Base-by-base conservation (phyloP, 1,284 basidiomycete genomes). In the Ceratobasidium sp. region DNA sequence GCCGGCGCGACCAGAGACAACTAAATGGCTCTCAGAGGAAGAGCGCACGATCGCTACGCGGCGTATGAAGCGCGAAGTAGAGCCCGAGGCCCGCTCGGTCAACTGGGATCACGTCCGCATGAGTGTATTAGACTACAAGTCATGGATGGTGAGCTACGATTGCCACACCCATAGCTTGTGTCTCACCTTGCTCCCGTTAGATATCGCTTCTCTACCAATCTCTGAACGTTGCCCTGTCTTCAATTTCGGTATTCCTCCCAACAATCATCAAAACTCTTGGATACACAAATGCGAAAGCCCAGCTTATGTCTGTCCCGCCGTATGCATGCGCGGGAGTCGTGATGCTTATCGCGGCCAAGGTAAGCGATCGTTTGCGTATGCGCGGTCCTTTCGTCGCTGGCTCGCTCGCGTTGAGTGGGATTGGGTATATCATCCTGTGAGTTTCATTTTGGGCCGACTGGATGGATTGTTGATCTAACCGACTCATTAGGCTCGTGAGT, bases 231-330 rank as follows among this genome's bases (percentile, higher is more conserved):
- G 57, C 60, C 19, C 36, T 63, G 3, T 24, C 36, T n/a, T 63
- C 57, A n/a, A 45, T 63, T n/a, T 63, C 60, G 27, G 41, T 54
- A 5, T 56, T 64, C 50, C 36, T 74, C 22, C 72, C 50, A 15
- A 48, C 72, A 19, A 56, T 74, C 44, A 53, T 74, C 75, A 78
- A 79, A 66, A 77, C 69, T 5, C 78, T 85, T n/a, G 84, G 84
- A 11, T 83, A 84, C 79, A 80, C 79, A 22, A 78, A 80, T 63
- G 82, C 83, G 9, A 76, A 78, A 27, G 83, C 84, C 0, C 85
- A 86, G 77, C 81, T 86, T 17, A 82, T 82, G 79, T 83, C 84
- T 1, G 84, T 86, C 4, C 85, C 85, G 7, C 84, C 84, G 19
- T 84, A 84, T 75, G 84, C 80, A 45, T 83, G 83, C 57, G 82